phyloP scores from a whole-genome alignment of 139 green algal species.

The Auxenochlorella pyrenoidosa region DNA sequence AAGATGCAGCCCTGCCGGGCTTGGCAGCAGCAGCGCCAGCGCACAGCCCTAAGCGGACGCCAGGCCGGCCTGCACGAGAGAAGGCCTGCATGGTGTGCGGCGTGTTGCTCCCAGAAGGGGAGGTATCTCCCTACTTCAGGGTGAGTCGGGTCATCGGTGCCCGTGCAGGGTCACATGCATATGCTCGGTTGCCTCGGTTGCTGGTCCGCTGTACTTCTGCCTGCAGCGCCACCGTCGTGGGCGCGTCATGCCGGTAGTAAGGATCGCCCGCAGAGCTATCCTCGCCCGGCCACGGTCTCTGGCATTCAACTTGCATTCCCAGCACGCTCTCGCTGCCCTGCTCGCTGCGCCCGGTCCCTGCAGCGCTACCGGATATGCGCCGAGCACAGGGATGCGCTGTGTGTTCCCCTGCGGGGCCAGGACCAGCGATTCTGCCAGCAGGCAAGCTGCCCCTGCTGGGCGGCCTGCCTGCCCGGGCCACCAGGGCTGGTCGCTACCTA shows the following conservation, averaged over 20 bases:
- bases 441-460: not conserved
- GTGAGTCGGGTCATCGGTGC: too few relatives aligned
- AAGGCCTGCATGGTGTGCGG: slow-evolving; percentile 9
- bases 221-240: not conserved
- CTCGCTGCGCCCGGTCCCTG: not conserved
- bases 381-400: not conserved
- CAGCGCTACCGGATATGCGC: slow-evolving; percentile 22
- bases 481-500: not conserved
- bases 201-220: too few relatives aligned
- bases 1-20: not conserved
- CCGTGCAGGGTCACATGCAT: too few relatives aligned
- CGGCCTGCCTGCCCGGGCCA: not conserved
- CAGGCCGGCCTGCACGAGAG: not conserved
- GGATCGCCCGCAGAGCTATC: too few relatives aligned
- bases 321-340: not conserved
- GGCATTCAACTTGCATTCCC: too few relatives aligned
- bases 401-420: not conserved
- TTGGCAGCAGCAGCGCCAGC: too few relatives aligned
- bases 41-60: not conserved
- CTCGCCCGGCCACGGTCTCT: too few relatives aligned
- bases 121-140: not conserved
- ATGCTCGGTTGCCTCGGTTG: too few relatives aligned
- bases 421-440: slow-evolving; percentile 24
- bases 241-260: too few relatives aligned
- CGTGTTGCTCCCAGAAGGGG: not conserved